These are phyloP conservation scores for Emiliania huxleyi DNA, from an alignment of 78 protist species.

Conservation along the genomic window DNA sequence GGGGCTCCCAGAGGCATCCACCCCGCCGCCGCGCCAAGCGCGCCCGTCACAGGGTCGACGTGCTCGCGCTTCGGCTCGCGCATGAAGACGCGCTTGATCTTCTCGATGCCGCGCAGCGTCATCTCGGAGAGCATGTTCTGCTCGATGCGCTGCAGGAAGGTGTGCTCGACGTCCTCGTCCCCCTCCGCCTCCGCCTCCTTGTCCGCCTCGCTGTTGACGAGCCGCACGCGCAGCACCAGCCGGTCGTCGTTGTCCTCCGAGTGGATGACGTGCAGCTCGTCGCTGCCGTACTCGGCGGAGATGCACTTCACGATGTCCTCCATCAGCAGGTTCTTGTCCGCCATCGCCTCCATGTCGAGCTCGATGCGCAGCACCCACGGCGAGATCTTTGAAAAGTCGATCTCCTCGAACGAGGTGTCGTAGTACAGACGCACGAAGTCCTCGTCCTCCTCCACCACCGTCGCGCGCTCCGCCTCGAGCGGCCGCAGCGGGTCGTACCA, in stretches of 20 bases:
- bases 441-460: conserved; percentile 82
- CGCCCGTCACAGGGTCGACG: conserved; percentile 1
- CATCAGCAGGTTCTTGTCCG: conserved; percentile 66
- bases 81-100: conserved; percentile 74
- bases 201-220: not conserved
- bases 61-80: not conserved
- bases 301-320: conserved; percentile 70
- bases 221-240: conserved; percentile 42
- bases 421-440: conserved; percentile 70
- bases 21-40: too few relatives aligned
- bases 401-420: conserved; percentile 61
- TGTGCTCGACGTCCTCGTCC: conserved; percentile 56
- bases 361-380: conserved; percentile 90
- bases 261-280: conserved; percentile 59
- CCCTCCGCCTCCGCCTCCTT: conserved; percentile 15
- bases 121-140: conserved; percentile 66
- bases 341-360: conserved; percentile 69
- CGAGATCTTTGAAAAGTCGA: not conserved
- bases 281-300: conserved; percentile 43
- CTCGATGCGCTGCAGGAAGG: conserved; percentile 72
- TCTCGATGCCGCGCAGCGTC: conserved; percentile 80
- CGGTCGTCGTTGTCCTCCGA: conserved; percentile 85
- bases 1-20: too few relatives aligned
- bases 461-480: not conserved
- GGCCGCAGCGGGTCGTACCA: conserved; percentile 89